phyloP scores from a whole-genome alignment of 139 green algal species.

The Astrephomene gubernaculifera region DNA sequence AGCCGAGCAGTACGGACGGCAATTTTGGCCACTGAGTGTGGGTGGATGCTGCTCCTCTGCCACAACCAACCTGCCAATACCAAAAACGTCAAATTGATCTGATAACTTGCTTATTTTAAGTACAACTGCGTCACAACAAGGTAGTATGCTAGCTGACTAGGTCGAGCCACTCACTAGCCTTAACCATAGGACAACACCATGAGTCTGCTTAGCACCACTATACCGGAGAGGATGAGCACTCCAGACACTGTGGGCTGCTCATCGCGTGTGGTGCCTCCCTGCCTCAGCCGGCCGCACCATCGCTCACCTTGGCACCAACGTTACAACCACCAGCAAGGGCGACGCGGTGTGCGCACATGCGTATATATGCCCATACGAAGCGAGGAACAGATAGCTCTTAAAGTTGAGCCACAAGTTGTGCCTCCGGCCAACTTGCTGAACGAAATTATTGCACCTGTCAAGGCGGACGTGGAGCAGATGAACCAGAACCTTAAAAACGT shows the following conservation, averaged over 20 bases:
- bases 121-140: too few relatives aligned
- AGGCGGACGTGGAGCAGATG: slow-evolving; percentile 86
- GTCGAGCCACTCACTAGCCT: not conserved
- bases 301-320: not conserved
- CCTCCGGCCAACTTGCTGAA: slow-evolving; percentile 49
- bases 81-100: too few relatives aligned
- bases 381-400: slow-evolving; percentile 10
- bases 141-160: slow-evolving; percentile 1
- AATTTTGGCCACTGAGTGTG: not conserved
- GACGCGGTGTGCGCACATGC: not conserved
- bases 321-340: not conserved
- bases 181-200: not conserved
- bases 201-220: not conserved
- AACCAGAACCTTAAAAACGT: slow-evolving; percentile 88
- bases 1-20: not conserved
- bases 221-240: slow-evolving; percentile 37
- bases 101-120: too few relatives aligned
- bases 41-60: not conserved
- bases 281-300: not conserved
- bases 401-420: slow-evolving; percentile 13
- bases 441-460: slow-evolving; percentile 77
- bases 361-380: slow-evolving; percentile 17
- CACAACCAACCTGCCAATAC: too few relatives aligned
- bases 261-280: not conserved
- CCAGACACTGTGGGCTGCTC: slow-evolving; percentile 27